Evolutionary conservation across 2,329 filamentous ascomycete genomes (phyloP).

Genomic region (Aspergillus fructus): DNA sequence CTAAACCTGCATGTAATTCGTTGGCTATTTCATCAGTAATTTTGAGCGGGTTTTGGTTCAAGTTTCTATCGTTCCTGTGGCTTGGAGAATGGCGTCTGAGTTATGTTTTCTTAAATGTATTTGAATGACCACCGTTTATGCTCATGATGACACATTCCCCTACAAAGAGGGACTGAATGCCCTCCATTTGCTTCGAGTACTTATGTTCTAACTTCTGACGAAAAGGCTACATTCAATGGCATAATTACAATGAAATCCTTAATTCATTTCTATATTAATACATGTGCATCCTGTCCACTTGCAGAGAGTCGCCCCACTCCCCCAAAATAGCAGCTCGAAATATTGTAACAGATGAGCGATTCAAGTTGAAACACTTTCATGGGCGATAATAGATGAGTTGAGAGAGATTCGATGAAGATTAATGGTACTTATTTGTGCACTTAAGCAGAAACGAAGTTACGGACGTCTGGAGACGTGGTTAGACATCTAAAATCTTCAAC

Average conservation of each 20-base stretch:
- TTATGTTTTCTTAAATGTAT: neutral
- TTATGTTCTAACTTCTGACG: neutral
- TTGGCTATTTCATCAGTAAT: neutral
- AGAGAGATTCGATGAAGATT: slow-evolving; percentile 1
- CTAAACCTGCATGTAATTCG: neutral
- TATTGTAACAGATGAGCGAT: neutral
- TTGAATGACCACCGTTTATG: neutral
- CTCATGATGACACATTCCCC: neutral
- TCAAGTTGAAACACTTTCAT: neutral
- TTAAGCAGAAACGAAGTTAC: slow-evolving; percentile 76
- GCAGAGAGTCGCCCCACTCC: neutral
- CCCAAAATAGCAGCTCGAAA: neutral
- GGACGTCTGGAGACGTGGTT: slow-evolving; percentile 59
- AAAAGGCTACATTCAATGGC: neutral
- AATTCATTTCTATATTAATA: slow-evolving; percentile 26
- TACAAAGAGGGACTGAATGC: neutral
- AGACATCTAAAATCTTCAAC: neutral
- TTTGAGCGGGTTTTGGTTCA: slow-evolving; percentile 11
- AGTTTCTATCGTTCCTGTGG: neutral
- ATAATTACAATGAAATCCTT: slow-evolving; percentile 16
- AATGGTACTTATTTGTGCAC: neutral
- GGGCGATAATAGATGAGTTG: slow-evolving; percentile 3
- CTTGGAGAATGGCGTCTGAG: slow-evolving; percentile 9
- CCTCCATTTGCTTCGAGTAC: neutral
- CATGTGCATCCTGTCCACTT: slow-evolving; percentile 13